phyloP scores from a whole-genome alignment of 2,329 filamentous ascomycete genomes.

The Coniochaeta sp. region DNA sequence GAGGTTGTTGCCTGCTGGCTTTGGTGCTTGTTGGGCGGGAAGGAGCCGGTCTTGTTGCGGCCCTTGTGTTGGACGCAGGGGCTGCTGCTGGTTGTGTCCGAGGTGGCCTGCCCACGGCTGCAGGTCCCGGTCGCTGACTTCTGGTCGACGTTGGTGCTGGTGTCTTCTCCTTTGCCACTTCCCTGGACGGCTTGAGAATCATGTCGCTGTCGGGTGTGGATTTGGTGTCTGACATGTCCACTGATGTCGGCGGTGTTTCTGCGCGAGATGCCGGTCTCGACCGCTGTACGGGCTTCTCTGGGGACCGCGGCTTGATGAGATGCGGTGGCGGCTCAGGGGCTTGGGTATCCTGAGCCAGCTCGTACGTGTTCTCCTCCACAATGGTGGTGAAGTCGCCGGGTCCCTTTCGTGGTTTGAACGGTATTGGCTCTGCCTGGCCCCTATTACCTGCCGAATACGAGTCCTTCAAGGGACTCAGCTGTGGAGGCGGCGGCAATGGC shows the following conservation, averaged over 20 bases:
- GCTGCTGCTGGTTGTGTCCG: constrained; percentile 3
- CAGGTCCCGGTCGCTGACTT: background rate
- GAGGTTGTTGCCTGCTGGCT: background rate
- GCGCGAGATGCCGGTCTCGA: background rate
- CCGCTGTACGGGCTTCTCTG: constrained; percentile 15
- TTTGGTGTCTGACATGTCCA: constrained; percentile 10
- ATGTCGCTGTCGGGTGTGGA: constrained; percentile 18
- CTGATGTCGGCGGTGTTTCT: constrained; percentile 10
- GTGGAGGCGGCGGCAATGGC: constrained; percentile 37
- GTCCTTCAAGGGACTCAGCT: constrained; percentile 44
- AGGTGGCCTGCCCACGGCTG: background rate
- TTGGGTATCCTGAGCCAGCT: constrained; percentile 26
- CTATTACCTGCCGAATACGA: constrained; percentile 43
- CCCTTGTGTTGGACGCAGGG: constrained; percentile 4
- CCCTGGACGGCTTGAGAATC: constrained; percentile 5
- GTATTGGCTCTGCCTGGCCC: constrained; percentile 20
- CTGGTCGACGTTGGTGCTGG: background rate
- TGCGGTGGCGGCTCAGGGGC: constrained; percentile 23
- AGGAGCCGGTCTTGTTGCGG: background rate
- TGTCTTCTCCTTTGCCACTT: background rate
- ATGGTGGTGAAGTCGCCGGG: constrained; percentile 36
- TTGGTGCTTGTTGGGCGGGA: background rate
- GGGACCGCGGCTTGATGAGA: constrained; percentile 7
- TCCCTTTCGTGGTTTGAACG: constrained; percentile 16
- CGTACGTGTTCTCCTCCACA: constrained; percentile 38